Evolutionary conservation across 1,284 basidiomycete species (phyloP).

Genomic region (Anthracocystis setariae): DNA sequence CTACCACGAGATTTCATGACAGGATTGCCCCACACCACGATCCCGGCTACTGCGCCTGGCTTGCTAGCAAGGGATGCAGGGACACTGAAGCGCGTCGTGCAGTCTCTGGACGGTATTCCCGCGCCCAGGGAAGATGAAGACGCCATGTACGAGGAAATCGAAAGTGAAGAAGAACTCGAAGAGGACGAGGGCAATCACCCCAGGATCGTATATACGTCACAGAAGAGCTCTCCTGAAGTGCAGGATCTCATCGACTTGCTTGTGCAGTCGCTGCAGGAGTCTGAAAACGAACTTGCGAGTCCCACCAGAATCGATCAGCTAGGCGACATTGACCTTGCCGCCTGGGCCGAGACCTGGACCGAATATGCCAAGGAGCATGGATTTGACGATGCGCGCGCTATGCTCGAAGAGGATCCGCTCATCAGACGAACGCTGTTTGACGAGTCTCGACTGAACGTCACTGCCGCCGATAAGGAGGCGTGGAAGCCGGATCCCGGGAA

Average conservation of each 20-base stretch:
- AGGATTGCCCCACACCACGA: conserved; percentile 32
- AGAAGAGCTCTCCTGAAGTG: conserved; percentile 26
- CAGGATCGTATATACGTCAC: conserved; percentile 19
- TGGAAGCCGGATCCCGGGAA: conserved; percentile 12
- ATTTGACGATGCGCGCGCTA: conserved; percentile 28
- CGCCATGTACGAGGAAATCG: background rate
- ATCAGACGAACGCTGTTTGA: conserved; percentile 36
- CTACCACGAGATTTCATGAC: conserved; percentile 36
- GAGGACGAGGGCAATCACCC: conserved; percentile 14
- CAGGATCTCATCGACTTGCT: conserved; percentile 7
- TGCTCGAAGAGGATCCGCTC: conserved; percentile 37
- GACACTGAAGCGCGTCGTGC: conserved; percentile 7
- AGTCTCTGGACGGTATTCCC: background rate
- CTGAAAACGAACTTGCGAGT: background rate
- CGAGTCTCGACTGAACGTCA: conserved; percentile 19
- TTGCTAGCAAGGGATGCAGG: conserved; percentile 11
- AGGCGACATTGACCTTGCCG: conserved; percentile 11
- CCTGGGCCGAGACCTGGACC: conserved; percentile 21
- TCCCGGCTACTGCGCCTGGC: conserved; percentile 38
- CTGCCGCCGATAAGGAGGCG: background rate
- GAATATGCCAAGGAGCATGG: conserved; percentile 31
- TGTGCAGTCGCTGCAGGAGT: background rate
- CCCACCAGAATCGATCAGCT: conserved; percentile 3
- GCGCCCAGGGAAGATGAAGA: background rate
- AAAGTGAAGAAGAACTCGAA: background rate